Base-by-base conservation (phyloP, 2,329 filamentous ascomycete genomes). In the Chalaropsis ovoidea region DNA sequence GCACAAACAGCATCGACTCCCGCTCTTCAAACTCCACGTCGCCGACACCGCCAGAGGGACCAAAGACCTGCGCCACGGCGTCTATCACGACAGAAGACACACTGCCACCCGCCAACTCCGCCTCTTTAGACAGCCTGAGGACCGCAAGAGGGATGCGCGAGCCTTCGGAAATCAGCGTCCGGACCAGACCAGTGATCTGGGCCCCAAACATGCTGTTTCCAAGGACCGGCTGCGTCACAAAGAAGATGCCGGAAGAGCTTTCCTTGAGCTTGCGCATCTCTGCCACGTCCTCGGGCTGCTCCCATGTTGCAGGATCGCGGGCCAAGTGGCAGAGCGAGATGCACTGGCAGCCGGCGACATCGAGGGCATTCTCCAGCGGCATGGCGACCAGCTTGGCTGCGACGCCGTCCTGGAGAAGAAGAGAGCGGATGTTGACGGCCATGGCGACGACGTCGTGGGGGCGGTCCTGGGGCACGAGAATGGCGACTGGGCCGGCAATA, bases 101-200 rank as follows among this genome's bases (percentile, higher is more conserved):
- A 27, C 10, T 22, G 19, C 4, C 4, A 81, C 45, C 62, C 81
- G 79, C n/a, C 82, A 71, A 0, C 76, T 77, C 11, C 77, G 71
- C 17, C 81, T 73, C 0, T 68, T 71, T 69, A 75, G 61, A 63
- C 19, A 63, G 61, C 35, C 19, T 63, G 31, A 67, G n/a, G 39
- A 47, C 54, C 7, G 52, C 65, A 1, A 67, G 19, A 31, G 43
- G 27, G 19, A 61, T 80, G 19, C 75, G 73, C 0, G 76, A 72
- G 67, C 81, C 76, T 60, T 82, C 81, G 0, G 80, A 82, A 60
- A 78, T 75, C 8, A 82, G 71, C 0, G 79, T 78, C 22, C 81
- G 74, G 0, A 78, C 75, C 17, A 82, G 70, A 1, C 77, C 79
- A n/a, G 78, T 70, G 22, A 81, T 74, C 0, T 76, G 73, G 1